Conservation (phyloP, 257 asterid species). For the Salvia hispanica region DNA sequence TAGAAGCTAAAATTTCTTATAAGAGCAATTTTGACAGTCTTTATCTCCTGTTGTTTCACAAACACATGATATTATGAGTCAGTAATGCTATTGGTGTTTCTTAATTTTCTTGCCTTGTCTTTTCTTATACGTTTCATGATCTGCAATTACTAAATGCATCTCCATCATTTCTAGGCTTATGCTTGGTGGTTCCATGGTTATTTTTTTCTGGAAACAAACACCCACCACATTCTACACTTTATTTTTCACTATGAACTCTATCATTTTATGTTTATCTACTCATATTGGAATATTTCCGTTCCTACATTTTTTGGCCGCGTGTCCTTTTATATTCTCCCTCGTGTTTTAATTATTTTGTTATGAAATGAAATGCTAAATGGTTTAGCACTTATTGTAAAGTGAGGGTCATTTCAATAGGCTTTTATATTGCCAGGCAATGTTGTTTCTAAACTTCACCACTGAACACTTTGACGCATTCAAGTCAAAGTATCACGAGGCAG, state of each 20-base stretch:
- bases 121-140: not conserved
- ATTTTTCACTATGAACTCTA: not conserved
- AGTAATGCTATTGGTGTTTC: not conserved
- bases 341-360: not conserved
- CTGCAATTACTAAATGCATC: not conserved
- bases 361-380: conserved; percentile 15
- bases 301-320: not conserved
- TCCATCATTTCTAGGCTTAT: not conserved
- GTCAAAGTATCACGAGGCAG: conserved; percentile 71
- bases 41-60: no score
- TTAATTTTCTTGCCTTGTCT: not conserved
- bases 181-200: conserved; percentile 1
- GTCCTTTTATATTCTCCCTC: not conserved
- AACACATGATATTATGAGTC: not conserved
- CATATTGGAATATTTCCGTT: not conserved
- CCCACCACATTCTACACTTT: not conserved
- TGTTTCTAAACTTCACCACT: conserved; percentile 62
- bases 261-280: not conserved
- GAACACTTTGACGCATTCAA: conserved; percentile 67
- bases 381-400: conserved; percentile 5
- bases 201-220: conserved; percentile 4
- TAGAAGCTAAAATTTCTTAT: not conserved
- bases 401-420: conserved; percentile 21
- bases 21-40: no score
- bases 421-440: conserved; percentile 70